phyloP scores from a whole-genome alignment of 352 stramenopile species.

The Globisporangium canariense region DNA sequence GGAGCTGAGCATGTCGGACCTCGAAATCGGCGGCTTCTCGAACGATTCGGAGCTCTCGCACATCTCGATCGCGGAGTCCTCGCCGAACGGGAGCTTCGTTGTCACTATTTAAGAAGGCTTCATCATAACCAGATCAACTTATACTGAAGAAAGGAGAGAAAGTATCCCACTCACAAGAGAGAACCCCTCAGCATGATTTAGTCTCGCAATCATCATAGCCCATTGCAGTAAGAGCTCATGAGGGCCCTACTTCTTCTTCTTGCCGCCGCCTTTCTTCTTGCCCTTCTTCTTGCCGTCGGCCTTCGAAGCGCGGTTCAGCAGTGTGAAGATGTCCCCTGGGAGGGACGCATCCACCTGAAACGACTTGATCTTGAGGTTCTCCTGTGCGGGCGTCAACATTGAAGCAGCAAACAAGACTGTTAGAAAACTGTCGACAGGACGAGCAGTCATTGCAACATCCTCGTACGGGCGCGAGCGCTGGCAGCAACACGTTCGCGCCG shows the following conservation, averaged over 20 bases:
- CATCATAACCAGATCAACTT: background rate
- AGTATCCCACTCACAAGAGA: background rate
- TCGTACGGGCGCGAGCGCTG: slow-evolving; percentile 41
- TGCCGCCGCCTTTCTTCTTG: slow-evolving; percentile 70
- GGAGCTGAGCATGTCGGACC: slow-evolving; percentile 19
- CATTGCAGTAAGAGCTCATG: background rate
- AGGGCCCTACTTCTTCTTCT: slow-evolving; percentile 47
- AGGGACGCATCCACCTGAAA: slow-evolving; percentile 79
- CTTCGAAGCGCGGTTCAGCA: slow-evolving; percentile 69
- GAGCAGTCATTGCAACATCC: background rate
- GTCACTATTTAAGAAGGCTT: slow-evolving; percentile 49
- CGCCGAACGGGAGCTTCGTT: slow-evolving; percentile 51
- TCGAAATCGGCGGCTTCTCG: slow-evolving; percentile 18
- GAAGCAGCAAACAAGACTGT: background rate
- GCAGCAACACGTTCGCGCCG: slow-evolving; percentile 57
- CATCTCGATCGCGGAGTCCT: slow-evolving; percentile 40
- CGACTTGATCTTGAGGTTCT: slow-evolving; percentile 60
- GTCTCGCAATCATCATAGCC: background rate
- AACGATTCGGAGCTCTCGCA: slow-evolving; percentile 4
- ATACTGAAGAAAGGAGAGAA: background rate
- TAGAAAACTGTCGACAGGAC: background rate
- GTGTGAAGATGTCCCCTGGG: slow-evolving; percentile 61
- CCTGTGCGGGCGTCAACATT: slow-evolving; percentile 19
- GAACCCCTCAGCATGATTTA: background rate
- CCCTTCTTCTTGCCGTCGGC: slow-evolving; percentile 76